Conservation (phyloP, 805 yeast species). For the Metschnikowia lochheadii region DNA sequence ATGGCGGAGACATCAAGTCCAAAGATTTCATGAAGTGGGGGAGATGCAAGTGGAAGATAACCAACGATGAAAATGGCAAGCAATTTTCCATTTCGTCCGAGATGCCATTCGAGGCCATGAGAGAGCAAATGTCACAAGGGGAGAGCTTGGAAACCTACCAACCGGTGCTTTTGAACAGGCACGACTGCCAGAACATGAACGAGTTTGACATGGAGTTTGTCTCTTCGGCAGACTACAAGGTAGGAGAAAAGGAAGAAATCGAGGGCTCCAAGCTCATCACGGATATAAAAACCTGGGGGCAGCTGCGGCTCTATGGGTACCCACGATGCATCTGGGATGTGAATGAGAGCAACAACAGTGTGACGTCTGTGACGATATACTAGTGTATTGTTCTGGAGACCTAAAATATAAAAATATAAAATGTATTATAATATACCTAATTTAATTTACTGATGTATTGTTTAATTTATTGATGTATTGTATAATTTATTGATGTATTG, state of each 20-base stretch:
- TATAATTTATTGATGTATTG: no score
- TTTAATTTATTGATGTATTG: no score
- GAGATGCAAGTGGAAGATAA: constrained; percentile 43
- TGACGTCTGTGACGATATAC: constrained; percentile 36
- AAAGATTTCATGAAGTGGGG: constrained; percentile 53
- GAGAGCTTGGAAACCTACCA: constrained; percentile 21
- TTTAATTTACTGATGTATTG: no score
- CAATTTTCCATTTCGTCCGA: constrained; percentile 19
- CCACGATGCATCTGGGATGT: constrained; percentile 42
- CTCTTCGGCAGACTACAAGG: constrained; percentile 19
- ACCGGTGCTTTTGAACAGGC: constrained; percentile 37
- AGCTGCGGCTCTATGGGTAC: constrained; percentile 38
- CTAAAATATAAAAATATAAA: background rate
- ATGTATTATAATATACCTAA: background rate
- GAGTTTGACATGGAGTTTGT: constrained; percentile 35
- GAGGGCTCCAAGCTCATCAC: constrained; percentile 8
- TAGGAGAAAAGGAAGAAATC: constrained; percentile 5
- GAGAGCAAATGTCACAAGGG: background rate
- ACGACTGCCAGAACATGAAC: constrained; percentile 34
- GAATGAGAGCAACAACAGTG: constrained; percentile 32
- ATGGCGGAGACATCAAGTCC: constrained; percentile 48
- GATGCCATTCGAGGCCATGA: constrained; percentile 24
- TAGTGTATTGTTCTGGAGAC: constrained; percentile 7
- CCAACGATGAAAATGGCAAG: constrained; percentile 7
- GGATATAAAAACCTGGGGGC: constrained; percentile 39